A percentile compares a stretch with the other conserved stretches of the same genome.
phyloP scores from a whole-genome alignment of 371 early-diverging fungal genomes.

The Mucor velutinosus region DNA sequence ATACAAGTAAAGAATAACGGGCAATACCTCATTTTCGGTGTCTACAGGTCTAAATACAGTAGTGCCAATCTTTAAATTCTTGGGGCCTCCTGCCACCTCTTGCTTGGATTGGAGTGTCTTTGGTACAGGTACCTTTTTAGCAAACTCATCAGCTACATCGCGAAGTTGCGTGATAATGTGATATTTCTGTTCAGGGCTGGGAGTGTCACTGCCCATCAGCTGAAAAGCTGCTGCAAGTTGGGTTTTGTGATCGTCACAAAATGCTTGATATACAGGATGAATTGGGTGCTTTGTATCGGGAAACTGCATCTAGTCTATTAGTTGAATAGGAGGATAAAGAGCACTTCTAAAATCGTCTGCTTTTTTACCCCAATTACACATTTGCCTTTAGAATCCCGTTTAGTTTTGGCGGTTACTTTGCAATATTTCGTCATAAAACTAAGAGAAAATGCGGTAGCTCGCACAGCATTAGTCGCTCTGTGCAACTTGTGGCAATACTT shows the following conservation, averaged over 20 bases:
- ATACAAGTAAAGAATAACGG: slow-evolving; percentile 15
- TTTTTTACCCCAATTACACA: neutral
- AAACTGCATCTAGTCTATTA: neutral
- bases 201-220: neutral
- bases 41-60: slow-evolving; percentile 21
- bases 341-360: neutral
- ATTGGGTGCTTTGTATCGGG: slow-evolving; percentile 10
- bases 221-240: slow-evolving; percentile 8
- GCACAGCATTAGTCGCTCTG: neutral
- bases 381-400: neutral
- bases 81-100: slow-evolving; percentile 2
- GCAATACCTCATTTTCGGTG: slow-evolving; percentile 14
- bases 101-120: slow-evolving; percentile 7
- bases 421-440: neutral
- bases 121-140: slow-evolving; percentile 4
- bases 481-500: neutral
- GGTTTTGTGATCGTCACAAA: slow-evolving; percentile 11
- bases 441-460: neutral
- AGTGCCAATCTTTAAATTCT: slow-evolving; percentile 5
- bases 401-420: neutral
- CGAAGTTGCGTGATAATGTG: slow-evolving; percentile 14
- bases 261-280: slow-evolving; percentile 19
- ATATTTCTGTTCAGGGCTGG: slow-evolving; percentile 13
- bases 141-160: slow-evolving; percentile 9
- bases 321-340: neutral